Evolutionary conservation across 345 rosid species (phyloP), one percentile per base, ranked within the genome.

Genomic region (Populus davidiana): DNA sequence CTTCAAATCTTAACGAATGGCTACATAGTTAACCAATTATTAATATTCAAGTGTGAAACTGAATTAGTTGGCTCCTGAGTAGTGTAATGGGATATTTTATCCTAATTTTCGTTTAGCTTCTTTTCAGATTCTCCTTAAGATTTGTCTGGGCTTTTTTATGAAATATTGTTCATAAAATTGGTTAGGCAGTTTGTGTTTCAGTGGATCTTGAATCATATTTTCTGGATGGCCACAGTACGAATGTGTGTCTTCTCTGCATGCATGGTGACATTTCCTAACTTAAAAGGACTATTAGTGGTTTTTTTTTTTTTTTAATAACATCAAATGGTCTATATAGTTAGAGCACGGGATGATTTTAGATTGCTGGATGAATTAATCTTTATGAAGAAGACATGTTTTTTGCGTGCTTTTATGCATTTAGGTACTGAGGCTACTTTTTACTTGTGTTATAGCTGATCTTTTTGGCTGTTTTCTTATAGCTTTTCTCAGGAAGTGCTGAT

Each of bases 401-500:
- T 27, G 18, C 6, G 1, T 54, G 7, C 25, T 21, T 39, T 23
- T 54, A 33, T n/a, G 52, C 62, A 8, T 50, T 21, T 41, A 21
- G 66, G 36, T 50, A 62, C 43, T 39, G 1, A 35, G 27, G 63
- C n/a, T 59, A 27, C 25, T 9, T 27, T 9, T 36, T 27, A 21
- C 47, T 25, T 23, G 9, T 29, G 12, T 8, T 75, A 12, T 62
- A 31, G 17, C 52, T 75, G 44, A 65, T 67, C 67, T 11, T 75
- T 72, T 74, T 70, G 3, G 73, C 17, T 71, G 54, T 44, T 69
- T 31, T 59, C 78, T 63, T 68, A 71, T 81, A 95, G 99, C 93
- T 96, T 67, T 81, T 93, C 75, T 92, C 99, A 70, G 98, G 89
- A 82, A 89, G 98, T 73, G 98, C 90, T 84, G 99, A 96, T 88